Conservation (phyloP, 2,329 filamentous ascomycete genomes). For the Paecilomyces dactylethromorphus region DNA sequence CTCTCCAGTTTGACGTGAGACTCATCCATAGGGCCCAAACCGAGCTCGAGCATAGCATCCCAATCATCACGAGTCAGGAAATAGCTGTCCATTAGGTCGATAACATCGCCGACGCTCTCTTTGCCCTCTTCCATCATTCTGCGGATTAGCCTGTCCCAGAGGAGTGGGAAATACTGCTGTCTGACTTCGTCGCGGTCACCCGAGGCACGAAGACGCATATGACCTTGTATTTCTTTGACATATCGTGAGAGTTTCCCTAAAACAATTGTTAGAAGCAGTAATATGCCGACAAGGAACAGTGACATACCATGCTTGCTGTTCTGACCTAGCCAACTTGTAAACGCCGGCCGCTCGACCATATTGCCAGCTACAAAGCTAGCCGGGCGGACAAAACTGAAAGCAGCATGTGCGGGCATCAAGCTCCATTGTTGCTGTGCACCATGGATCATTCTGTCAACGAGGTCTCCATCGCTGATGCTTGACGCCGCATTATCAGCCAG, state of each 20-base stretch:
- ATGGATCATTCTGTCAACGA: conserved; percentile 97
- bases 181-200: conserved; percentile 90
- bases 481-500: conserved; percentile 81
- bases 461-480: conserved; percentile 93
- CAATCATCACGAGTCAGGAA: conserved; percentile 92
- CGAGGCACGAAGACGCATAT: conserved; percentile 87
- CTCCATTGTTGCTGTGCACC: conserved; percentile 98
- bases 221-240: conserved; percentile 89
- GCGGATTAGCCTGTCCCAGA: conserved; percentile 76
- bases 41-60: conserved; percentile 85
- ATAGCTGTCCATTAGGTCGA: conserved; percentile 95
- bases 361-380: conserved; percentile 81
- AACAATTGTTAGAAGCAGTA: conserved; percentile 10
- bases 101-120: conserved; percentile 73
- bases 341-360: conserved; percentile 63
- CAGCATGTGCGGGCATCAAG: conserved; percentile 90
- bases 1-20: conserved; percentile 70
- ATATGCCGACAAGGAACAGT: background rate
- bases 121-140: conserved; percentile 72
- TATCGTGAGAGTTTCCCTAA: conserved; percentile 63
- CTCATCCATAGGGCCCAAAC: conserved; percentile 76
- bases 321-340: conserved; percentile 90
- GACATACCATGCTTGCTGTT: conserved; percentile 75
- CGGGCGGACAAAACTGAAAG: conserved; percentile 90
- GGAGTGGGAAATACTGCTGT: conserved; percentile 83